phyloP scores from a whole-genome alignment of 345 rosid genomes.

The Psidium guajava region DNA sequence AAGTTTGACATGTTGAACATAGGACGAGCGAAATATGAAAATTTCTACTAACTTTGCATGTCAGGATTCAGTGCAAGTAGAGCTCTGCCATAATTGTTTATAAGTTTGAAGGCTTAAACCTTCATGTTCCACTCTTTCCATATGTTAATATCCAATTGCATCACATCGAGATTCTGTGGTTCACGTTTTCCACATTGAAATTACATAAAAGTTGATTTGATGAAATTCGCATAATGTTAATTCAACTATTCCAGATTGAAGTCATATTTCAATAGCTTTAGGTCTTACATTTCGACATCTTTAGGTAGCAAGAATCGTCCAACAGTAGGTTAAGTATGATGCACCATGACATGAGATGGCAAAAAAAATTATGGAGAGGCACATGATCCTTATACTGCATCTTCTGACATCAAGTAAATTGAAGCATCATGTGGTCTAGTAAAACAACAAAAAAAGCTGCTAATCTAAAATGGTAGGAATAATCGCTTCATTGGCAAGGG shows the following conservation, averaged over 20 bases:
- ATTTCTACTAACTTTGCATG: neutral
- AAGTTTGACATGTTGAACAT: neutral
- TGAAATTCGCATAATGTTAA: neutral
- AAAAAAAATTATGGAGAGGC: neutral
- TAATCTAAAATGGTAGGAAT: neutral
- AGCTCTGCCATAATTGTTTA: neutral
- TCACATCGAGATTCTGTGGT: neutral
- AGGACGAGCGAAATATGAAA: neutral
- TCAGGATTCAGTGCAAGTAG: neutral
- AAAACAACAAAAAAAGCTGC: neutral
- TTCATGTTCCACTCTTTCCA: neutral
- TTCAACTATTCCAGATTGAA: neutral
- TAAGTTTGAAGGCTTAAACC: neutral
- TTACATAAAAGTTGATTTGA: neutral
- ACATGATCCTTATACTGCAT: neutral
- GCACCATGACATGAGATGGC: neutral
- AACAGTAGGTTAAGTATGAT: neutral
- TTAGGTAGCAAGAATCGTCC: neutral
- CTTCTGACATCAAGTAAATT: neutral
- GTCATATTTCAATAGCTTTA: neutral
- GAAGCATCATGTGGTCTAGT: neutral
- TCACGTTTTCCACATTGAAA: neutral
- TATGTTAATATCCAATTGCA: neutral
- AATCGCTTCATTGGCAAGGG: neutral
- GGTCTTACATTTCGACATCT: neutral